Base-by-base conservation (phyloP, 805 yeast species). In the Barnettozyma siamensis region DNA sequence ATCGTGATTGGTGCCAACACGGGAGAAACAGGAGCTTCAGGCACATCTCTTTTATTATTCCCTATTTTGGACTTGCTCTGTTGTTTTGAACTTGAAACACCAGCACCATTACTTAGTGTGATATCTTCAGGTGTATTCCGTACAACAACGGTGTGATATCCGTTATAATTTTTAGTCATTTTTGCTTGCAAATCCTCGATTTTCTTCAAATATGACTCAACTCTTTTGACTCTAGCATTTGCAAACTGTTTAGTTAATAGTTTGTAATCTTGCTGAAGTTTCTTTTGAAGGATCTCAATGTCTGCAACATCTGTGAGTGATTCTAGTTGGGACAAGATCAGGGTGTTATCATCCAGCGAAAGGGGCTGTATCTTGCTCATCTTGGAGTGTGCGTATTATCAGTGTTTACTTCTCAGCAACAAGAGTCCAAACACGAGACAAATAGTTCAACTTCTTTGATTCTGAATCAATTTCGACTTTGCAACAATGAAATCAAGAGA, bases 191-290 rank as follows among this genome's bases (percentile, higher is more conserved):
- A 31, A 16, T 54, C 49, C 31, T 65, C 69, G 19, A 66, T 59
- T 24, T 53, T 48, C n/a, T 53, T 31, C 6, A 65, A 48, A 43
- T 61, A 45, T 15, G 64, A 51, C 38, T 64, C 67, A 2, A 64
- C 55, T 31, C 66, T 51, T 1, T 53, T 24, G 3, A 62, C 37
- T 33, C 67, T 47, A 3, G 65, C 50, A 13, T 42, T 40, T 11
- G 60, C 49, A 35, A 66, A 64, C 16, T 54, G 53, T 24, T 45
- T 49, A 2, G 67, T 51, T 3, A 66, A 43, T 3, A 47, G 44
- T 30, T 55, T 57, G 49, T 64, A 66, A 39, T 64, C 65, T 5
- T 46, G 33, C 1, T 63, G 58, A 3, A 66, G 46, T 34, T 46
- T 45, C 24, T 46, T 49, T 35, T 58, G 60, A 10, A 56, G 26